Conservation (phyloP, 257 asterid genomes). For the Solanum gandarillasii region DNA sequence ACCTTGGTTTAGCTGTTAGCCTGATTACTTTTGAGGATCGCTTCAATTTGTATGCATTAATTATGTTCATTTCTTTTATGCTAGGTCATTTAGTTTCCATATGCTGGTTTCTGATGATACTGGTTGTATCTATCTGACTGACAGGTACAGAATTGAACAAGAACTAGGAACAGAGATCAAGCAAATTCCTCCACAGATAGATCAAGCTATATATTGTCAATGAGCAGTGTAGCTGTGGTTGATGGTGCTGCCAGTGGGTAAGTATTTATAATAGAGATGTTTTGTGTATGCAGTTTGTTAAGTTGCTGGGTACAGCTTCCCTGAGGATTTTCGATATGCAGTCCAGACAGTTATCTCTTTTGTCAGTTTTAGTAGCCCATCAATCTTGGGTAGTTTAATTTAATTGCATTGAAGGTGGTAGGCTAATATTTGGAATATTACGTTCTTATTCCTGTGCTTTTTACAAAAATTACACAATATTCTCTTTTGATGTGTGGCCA, state of each 20-base stretch:
- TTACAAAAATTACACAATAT: background rate
- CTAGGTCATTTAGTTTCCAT: background rate
- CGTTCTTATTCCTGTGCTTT: background rate
- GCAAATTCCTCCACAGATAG: background rate
- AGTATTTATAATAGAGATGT: background rate
- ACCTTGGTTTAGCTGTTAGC: conserved; percentile 89
- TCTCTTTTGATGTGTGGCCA: background rate
- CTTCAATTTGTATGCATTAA: conserved; percentile 57
- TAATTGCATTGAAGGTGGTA: background rate
- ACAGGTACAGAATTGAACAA: background rate
- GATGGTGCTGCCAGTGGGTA: background rate
- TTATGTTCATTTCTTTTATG: background rate
- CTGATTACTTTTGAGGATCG: conserved; percentile 82
- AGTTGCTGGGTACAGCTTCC: background rate
- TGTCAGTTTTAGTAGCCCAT: background rate
- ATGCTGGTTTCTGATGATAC: background rate
- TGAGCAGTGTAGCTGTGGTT: background rate
- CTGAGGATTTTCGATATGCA: background rate
- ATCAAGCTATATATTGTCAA: background rate
- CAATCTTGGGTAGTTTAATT: background rate
- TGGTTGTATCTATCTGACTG: background rate
- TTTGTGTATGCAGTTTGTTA: background rate
- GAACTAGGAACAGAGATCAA: background rate
- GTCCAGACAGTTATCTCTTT: background rate
- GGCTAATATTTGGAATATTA: background rate